Evolutionary conservation across 2,329 filamentous ascomycete species (phyloP), one percentile per base, ranked within the genome.

Genomic region (Thielaviopsis cerberus): DNA sequence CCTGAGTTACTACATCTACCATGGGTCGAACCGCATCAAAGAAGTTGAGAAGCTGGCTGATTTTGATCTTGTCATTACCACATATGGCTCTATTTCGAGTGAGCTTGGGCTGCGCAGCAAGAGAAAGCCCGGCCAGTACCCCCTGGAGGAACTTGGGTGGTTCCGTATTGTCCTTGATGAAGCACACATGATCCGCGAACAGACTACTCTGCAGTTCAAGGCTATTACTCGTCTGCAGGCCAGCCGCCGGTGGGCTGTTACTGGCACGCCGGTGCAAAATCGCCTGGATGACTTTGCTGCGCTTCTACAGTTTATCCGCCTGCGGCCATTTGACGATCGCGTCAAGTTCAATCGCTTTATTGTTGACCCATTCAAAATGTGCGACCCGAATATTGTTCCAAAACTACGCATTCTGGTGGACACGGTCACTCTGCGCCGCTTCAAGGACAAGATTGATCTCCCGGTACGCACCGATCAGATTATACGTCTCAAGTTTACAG

Each of bases 111-210:
- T 79, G 24, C 80, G 84, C 26, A 77, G 74, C 58, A 80, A 81
- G 59, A 72, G 74, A 30, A 86, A 82, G 65, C 72, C 74, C 15
- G 81, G 79, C 1, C 62, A 70, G 6, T 81, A 76, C 63, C 86
- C 89, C 0, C 71, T 96, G 41, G 80, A 84, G 57, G 82, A 85
- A 64, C 80, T 94, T 61, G 87, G 88, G 61, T 94, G 90, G 86
- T 96, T 95, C 68, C 85, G 91, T 22, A 86, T 97, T 57, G 88
- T 96, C 1, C 77, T 97, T 1, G 91, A 97, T 63, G 91, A 98
- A 70, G 92, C 90, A 0, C 92, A 98, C 68, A 86, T 86, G 69
- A 97, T 98, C 63, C 86, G 92, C 25, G 91, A 94, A 64, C 84
- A 87, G 62, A 79, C 76, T 3, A 91, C 89, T 0, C 74, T 86